Base-by-base conservation (phyloP, 768 basidiomycete species). In the Collybiopsis confluens region DNA sequence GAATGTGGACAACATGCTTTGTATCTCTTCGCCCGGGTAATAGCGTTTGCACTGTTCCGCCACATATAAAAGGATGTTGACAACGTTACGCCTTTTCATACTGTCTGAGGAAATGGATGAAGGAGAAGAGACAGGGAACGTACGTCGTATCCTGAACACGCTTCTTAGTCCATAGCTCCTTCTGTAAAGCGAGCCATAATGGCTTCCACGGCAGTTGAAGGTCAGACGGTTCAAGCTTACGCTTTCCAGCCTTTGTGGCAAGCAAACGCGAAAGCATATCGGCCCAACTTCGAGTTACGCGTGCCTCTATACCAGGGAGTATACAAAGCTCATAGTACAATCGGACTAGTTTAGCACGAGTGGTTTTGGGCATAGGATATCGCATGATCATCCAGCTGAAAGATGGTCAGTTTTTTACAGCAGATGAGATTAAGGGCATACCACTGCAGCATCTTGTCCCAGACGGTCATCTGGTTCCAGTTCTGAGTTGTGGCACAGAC, bases 361-460 rank as follows among this genome's bases (percentile, higher is more conserved):
- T 82, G 28, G 81, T 61, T 54, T 80, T 88, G 41, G 78, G 68
- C 61, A 92, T 79, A 2, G 90, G 90, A 66, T 92, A 92, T 37
- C 83, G 82, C 83, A 92, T 82, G 59, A 86, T 72, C 45, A 92
- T 65, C 90, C 90, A 92, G 67, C 90, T 92, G 56, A 33, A 40
- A 35, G 24, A 36, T 43, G 18, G 21, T 35, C 35, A 23, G 36
- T 20, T 30, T 54, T 52, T 9, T 7, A 41, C 9, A 55, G 35
- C 30, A 37, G 41, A 52, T 43, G 27, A 49, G 7, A 45, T 40
- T 33, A 4, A 30, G 46, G 44, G 62, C 76, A 57, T 63, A 85
- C 90, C 87, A 90, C 71, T 90, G 87, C 28, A 92, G 71, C 69
- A 85, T 75, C 16, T 83, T 85, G 67, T 91, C 88, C 89, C 90